Evolutionary conservation across 768 basidiomycete genomes (phyloP), one percentile per base, ranked within the genome.

Genomic region (Brasilioporus rufonigricans): DNA sequence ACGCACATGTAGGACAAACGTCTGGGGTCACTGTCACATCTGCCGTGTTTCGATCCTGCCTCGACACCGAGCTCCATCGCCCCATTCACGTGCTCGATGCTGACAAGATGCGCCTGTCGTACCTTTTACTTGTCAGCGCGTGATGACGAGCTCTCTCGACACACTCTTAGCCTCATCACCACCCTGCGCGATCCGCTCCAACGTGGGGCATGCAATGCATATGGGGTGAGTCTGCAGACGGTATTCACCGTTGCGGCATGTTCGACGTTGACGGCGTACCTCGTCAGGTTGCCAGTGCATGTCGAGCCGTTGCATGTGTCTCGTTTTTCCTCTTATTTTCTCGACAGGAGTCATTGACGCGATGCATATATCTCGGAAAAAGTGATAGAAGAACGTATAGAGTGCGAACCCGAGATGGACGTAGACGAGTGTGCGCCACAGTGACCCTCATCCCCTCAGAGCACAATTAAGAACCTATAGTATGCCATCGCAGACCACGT

Each of bases 1-100:
- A 6, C 19, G 18, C 5, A 6, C 9, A 29, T n/a, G 13, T 13
- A 65, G 63, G 63, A 5, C 64, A 65, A 50, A 60, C 58, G 0
- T 65, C 64, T 0, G 64, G 64, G 4, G 64, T 65, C 1, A 56
- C 64, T 12, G 33, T 65, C 32, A 39, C 61, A 18, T 65, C 64
- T 5, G 58, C 64, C 21, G 61, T 65, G 14, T 65, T 65, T 24
- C 64, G 65, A 45, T 48, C 14, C 14, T 55, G 61, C 4, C 61
- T 65, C 5, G 53, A 57, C 14, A 18, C 35, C 1, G 64, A 65
- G 24, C 56, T 65, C 0, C 63, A 18, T 35, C 21, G 1, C 3
- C 61, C 61, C 13, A 63, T 65, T 2, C 55, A 65, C 26, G 14
- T 26, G 0, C 52, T 64, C 4, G 29, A 32, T 6, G 55, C 64